phyloP scores from a whole-genome alignment of 2,329 filamentous ascomycete genomes.

The Claviceps sp. region DNA sequence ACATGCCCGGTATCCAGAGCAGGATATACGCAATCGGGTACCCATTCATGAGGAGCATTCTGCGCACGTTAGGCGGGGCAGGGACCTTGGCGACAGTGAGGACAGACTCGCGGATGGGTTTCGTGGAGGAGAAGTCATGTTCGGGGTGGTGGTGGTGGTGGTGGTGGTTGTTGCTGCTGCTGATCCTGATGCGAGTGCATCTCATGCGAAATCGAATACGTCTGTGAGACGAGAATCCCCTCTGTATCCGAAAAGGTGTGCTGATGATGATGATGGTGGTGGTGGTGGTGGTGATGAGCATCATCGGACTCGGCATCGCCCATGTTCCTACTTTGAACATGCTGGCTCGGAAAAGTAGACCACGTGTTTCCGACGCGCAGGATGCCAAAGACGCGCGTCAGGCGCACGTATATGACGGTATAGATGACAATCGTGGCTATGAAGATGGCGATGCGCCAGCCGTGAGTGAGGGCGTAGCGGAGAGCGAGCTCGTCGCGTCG shows the following conservation, averaged over 20 bases:
- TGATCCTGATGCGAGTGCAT: background rate
- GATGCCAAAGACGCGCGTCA: slow-evolving; percentile 6
- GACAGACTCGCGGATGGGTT: background rate
- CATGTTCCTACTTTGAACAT: background rate
- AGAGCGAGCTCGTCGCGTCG: slow-evolving; percentile 17
- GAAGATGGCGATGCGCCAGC: slow-evolving; percentile 29
- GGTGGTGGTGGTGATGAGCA: background rate
- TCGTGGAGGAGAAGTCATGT: background rate
- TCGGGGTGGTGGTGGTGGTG: too few relatives aligned
- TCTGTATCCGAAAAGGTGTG: slow-evolving; percentile 1
- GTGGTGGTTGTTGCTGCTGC: too few relatives aligned
- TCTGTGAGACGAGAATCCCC: slow-evolving; percentile 3
- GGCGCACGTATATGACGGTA: slow-evolving; percentile 21
- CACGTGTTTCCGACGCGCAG: background rate
- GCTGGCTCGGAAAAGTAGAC: background rate
- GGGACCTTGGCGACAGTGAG: slow-evolving; percentile 1
- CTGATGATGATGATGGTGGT: background rate
- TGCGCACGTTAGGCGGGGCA: slow-evolving; percentile 12
- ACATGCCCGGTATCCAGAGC: slow-evolving; percentile 25
- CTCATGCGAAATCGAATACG: slow-evolving; percentile 3
- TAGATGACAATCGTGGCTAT: slow-evolving; percentile 24
- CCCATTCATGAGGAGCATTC: slow-evolving; percentile 23
- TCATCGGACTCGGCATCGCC: background rate
- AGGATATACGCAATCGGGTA: slow-evolving; percentile 24
- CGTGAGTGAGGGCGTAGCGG: slow-evolving; percentile 28